Evolutionary conservation across 140 eudicot genomes (phyloP).

Genomic region (Oenanthe javanica): DNA sequence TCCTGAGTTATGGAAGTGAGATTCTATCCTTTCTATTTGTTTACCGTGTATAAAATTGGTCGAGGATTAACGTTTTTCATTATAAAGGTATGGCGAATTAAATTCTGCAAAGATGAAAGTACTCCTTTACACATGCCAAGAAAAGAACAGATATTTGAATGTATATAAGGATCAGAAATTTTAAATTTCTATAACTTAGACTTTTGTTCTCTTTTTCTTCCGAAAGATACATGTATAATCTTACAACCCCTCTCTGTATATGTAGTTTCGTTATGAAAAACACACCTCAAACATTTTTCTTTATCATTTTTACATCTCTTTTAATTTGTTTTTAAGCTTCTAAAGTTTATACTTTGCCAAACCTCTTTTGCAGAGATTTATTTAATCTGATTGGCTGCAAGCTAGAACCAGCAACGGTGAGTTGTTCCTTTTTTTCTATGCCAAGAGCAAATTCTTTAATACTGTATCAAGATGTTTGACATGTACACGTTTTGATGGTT

Average conservation of each 20-base stretch:
- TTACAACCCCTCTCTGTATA: no score
- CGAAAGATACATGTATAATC: background rate
- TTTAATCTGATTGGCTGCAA: slow-evolving; percentile 72
- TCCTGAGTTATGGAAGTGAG: background rate
- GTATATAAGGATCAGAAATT: background rate
- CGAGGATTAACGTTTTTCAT: no score
- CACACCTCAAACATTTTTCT: no score
- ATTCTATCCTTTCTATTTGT: background rate
- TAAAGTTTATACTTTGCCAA: background rate
- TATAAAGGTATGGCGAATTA: background rate
- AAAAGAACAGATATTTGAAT: no score
- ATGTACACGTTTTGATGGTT: background rate
- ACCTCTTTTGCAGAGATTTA: slow-evolving; percentile 52
- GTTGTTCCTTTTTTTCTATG: slow-evolving; percentile 18
- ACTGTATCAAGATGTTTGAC: background rate
- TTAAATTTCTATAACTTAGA: background rate
- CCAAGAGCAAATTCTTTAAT: background rate
- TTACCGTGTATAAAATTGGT: no score
- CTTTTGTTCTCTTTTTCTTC: background rate
- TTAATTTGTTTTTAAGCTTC: background rate
- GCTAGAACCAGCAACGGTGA: slow-evolving; percentile 88
- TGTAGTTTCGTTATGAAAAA: no score
- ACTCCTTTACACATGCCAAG: no score
- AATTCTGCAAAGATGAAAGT: background rate
- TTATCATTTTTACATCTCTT: no score